A percentile compares a stretch with the other conserved stretches of the same genome.
phyloP scores from a whole-genome alignment of 2,329 filamentous ascomycete genomes.

The Aspergillus felis region DNA sequence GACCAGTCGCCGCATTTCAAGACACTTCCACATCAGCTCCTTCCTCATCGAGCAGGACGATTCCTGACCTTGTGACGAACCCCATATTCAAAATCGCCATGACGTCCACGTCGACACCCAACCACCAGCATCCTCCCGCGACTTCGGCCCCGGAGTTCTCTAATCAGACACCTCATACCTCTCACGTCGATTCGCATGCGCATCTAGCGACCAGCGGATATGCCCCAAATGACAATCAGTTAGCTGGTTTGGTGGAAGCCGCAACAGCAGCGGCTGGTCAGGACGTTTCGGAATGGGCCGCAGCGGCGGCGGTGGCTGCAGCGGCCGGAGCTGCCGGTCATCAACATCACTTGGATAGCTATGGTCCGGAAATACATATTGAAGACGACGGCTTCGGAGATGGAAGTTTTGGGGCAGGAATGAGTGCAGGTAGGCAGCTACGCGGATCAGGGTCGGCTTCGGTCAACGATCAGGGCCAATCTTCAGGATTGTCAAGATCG shows the following conservation, averaged over 20 bases:
- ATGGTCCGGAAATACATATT: slow-evolving; percentile 37
- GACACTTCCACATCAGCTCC: not conserved
- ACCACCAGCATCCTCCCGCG: slow-evolving; percentile 26
- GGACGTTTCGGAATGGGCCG: slow-evolving; percentile 40
- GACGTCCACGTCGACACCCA: slow-evolving; percentile 26
- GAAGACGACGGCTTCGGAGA: slow-evolving; percentile 39
- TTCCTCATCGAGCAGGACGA: not conserved
- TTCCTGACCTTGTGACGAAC: not conserved
- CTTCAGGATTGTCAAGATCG: slow-evolving; percentile 28
- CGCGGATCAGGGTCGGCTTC: slow-evolving; percentile 20
- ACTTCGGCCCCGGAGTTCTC: slow-evolving; percentile 27
- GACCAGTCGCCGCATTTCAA: not conserved
- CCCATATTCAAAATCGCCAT: slow-evolving; percentile 11
- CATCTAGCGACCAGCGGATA: slow-evolving; percentile 27
- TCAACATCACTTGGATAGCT: slow-evolving; percentile 39
- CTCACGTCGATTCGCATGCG: slow-evolving; percentile 29
- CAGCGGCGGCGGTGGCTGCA: slow-evolving; percentile 43
- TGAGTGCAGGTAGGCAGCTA: slow-evolving; percentile 24
- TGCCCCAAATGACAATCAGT: slow-evolving; percentile 39
- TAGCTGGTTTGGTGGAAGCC: slow-evolving; percentile 45
- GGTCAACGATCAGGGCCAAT: slow-evolving; percentile 25
- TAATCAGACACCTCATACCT: slow-evolving; percentile 21
- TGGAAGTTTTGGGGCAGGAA: slow-evolving; percentile 26
- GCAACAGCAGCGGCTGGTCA: slow-evolving; percentile 43
- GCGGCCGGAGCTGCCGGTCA: slow-evolving; percentile 45